Evolutionary conservation across 2,329 filamentous ascomycete genomes (phyloP).

Genomic region (Neofusicoccum laricinum): DNA sequence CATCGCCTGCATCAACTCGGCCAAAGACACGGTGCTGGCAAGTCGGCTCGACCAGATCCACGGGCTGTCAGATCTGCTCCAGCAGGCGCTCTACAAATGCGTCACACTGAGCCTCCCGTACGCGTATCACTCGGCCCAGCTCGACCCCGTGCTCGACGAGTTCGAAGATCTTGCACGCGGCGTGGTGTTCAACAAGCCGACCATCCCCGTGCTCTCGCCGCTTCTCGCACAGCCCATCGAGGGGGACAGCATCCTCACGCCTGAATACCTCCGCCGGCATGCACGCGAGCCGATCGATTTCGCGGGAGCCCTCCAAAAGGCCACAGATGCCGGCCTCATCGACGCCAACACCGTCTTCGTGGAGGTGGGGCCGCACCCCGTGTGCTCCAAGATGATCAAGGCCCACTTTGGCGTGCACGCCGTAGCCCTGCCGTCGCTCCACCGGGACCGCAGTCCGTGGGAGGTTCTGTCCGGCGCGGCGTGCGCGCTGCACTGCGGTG

Average conservation of each 20-base stretch:
- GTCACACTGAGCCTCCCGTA: slow-evolving; percentile 21
- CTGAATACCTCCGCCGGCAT: slow-evolving; percentile 41
- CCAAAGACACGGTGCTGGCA: slow-evolving; percentile 29
- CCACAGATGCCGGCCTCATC: slow-evolving; percentile 26
- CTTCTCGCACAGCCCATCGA: slow-evolving; percentile 43
- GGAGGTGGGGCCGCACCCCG: slow-evolving; percentile 49
- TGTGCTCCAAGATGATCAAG: slow-evolving; percentile 39
- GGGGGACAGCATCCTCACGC: slow-evolving; percentile 34
- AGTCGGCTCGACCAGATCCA: slow-evolving; percentile 22
- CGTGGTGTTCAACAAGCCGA: slow-evolving; percentile 20
- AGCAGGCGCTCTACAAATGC: slow-evolving; percentile 15
- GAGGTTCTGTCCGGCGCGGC: slow-evolving; percentile 46
- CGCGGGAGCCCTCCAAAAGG: slow-evolving; percentile 40
- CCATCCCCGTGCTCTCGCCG: slow-evolving; percentile 44
- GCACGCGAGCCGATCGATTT: slow-evolving; percentile 34
- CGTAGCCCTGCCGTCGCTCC: slow-evolving; percentile 9
- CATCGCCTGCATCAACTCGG: slow-evolving; percentile 33
- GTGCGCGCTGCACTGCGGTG: slow-evolving; percentile 51
- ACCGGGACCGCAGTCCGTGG: slow-evolving; percentile 16
- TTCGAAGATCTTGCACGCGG: slow-evolving; percentile 35
- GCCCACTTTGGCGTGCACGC: slow-evolving; percentile 20
- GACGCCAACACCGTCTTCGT: slow-evolving; percentile 38
- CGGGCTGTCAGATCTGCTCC: slow-evolving; percentile 7
- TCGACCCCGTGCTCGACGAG: slow-evolving; percentile 44
- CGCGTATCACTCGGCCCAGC: slow-evolving; percentile 26